Evolutionary conservation across 768 basidiomycete species (phyloP).

Genomic region (Arthromyces matolae): DNA sequence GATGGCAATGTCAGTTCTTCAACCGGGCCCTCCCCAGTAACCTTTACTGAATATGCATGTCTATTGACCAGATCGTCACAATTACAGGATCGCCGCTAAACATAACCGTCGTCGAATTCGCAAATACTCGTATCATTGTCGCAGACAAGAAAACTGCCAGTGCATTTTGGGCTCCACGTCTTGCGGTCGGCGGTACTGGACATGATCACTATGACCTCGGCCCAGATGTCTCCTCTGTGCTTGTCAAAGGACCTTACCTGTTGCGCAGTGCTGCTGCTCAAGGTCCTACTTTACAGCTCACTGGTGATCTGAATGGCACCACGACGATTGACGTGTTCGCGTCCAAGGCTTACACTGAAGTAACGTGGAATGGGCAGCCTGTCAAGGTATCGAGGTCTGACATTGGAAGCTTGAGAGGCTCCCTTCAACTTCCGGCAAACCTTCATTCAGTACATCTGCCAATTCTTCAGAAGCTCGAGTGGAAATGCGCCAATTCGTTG

Average conservation of each 20-base stretch:
- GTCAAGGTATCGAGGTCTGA: constrained; percentile 29
- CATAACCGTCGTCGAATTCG: constrained; percentile 38
- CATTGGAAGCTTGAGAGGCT: constrained; percentile 30
- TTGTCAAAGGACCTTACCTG: constrained; percentile 33
- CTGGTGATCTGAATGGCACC: constrained; percentile 55
- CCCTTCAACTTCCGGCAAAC: constrained; percentile 33
- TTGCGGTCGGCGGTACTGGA: constrained; percentile 24
- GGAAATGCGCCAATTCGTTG: constrained; percentile 59
- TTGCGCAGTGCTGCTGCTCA: constrained; percentile 26
- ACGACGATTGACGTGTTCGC: constrained; percentile 54
- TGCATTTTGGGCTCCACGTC: constrained; percentile 59
- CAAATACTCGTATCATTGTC: constrained; percentile 47
- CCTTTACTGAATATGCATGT: too few species aligned
- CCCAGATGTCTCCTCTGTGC: constrained; percentile 26
- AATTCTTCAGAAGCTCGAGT: constrained; percentile 36
- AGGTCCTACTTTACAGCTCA: constrained; percentile 23
- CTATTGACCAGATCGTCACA: constrained; percentile 29
- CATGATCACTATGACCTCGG: constrained; percentile 26
- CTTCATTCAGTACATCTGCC: constrained; percentile 31
- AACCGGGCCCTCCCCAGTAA: too few species aligned
- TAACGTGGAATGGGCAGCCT: constrained; percentile 59
- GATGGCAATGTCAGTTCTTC: constrained; percentile 15
- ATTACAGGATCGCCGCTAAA: constrained; percentile 41
- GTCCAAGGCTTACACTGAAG: constrained; percentile 33
- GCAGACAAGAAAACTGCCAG: constrained; percentile 56